These are phyloP conservation scores for Russula sp. DNA, from an alignment of 768 basidiomycete species.

Conservation along the genomic window DNA sequence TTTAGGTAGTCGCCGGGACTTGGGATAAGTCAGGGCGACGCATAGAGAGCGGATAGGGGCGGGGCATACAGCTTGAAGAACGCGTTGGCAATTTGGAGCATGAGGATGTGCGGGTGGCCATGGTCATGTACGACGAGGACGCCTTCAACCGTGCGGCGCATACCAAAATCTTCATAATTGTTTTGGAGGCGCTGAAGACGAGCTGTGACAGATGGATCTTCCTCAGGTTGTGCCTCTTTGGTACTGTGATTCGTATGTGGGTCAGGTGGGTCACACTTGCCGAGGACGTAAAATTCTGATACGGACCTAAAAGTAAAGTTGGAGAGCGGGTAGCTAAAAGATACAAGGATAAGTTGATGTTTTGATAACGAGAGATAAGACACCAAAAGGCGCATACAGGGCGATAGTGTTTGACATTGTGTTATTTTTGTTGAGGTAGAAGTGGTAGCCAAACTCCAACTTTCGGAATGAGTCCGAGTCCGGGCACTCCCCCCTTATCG, in stretches of 20 bases:
- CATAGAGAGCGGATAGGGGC: background rate
- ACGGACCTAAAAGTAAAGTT: conserved; percentile 87
- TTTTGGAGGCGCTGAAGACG: conserved; percentile 90
- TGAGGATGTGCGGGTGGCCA: conserved; percentile 94
- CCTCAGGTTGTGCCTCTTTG: conserved; percentile 95
- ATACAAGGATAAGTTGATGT: background rate
- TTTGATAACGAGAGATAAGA: background rate
- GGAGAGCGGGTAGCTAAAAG: conserved; percentile 67
- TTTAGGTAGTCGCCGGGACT: conserved; percentile 99
- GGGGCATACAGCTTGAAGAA: conserved; percentile 93
- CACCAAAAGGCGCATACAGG: conserved; percentile 32
- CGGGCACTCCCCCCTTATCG: background rate
- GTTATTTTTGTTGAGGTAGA: background rate
- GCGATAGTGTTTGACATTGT: conserved; percentile 50
- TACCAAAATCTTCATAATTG: conserved; percentile 96
- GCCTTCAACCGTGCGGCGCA: conserved; percentile 92
- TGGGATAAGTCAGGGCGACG: conserved; percentile 1
- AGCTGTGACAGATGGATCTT: conserved; percentile 93
- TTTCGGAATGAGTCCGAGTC: background rate
- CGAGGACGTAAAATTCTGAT: conserved; percentile 5
- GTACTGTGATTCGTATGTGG: conserved; percentile 45
- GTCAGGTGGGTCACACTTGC: conserved; percentile 11
- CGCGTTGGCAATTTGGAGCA: conserved; percentile 97
- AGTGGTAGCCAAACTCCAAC: background rate
- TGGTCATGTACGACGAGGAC: conserved; percentile 92